Percentiles rank a stretch among this genome's conserved stretches.
Conservation (phyloP, 2,329 filamentous ascomycete species). For the Cladosporium oxysporum region DNA sequence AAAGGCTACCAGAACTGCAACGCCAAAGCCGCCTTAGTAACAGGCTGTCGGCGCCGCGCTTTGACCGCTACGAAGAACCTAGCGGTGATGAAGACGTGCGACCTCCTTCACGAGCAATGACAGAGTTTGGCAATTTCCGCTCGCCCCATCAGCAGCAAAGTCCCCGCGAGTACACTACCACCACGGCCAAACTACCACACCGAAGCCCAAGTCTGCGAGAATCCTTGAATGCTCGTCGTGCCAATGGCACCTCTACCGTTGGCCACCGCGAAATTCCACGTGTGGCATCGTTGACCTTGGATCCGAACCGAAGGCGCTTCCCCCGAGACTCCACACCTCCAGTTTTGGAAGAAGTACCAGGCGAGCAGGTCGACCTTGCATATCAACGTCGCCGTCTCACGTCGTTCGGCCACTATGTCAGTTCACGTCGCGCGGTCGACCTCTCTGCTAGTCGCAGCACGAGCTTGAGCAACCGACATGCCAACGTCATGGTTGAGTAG, state of each 20-base stretch:
- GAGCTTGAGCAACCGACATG: conserved; percentile 11
- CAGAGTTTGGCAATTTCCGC: conserved; percentile 40
- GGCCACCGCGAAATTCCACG: conserved; percentile 23
- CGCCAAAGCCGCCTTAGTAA: conserved; percentile 37
- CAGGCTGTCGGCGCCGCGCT: conserved; percentile 40
- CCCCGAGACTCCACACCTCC: conserved; percentile 23
- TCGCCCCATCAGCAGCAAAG: conserved; percentile 10
- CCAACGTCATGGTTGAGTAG: conserved; percentile 18
- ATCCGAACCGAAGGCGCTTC: conserved; percentile 22
- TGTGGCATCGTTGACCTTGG: conserved; percentile 24
- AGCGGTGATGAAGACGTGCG: conserved; percentile 45
- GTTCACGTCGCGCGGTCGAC: conserved; percentile 9
- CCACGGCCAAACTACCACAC: not conserved
- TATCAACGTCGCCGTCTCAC: conserved; percentile 7
- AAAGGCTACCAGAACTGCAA: conserved; percentile 21
- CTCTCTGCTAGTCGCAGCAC: not conserved
- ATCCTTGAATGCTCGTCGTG: conserved; percentile 25
- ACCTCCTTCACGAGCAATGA: conserved; percentile 52
- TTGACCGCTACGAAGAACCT: conserved; percentile 30
- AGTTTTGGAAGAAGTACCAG: conserved; percentile 25
- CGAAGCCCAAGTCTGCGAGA: conserved; percentile 26
- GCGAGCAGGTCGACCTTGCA: not conserved
- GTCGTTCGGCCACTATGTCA: conserved; percentile 2
- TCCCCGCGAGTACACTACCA: conserved; percentile 10
- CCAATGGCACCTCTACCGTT: conserved; percentile 23